These are phyloP conservation scores for Tolypocladium endophyticum DNA, from an alignment of 2,329 filamentous ascomycete genomes.

Conservation along the genomic window DNA sequence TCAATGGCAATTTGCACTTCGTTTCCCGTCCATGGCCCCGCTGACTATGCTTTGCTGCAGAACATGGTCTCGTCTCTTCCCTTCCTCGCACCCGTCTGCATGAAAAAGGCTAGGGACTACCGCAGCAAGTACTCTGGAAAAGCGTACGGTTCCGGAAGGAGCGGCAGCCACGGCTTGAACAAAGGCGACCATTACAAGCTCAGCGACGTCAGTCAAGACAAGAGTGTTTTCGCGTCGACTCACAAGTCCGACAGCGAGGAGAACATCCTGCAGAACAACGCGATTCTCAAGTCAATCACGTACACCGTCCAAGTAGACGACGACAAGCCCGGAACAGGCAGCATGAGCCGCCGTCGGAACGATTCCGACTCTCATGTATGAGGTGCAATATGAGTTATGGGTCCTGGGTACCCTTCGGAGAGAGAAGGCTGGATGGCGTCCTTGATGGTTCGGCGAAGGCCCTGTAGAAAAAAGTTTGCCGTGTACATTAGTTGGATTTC, in stretches of 20 bases:
- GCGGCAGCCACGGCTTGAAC: slow-evolving; percentile 13
- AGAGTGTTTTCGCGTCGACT: slow-evolving; percentile 15
- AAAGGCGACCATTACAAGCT: slow-evolving; percentile 25
- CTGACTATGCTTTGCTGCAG: slow-evolving; percentile 11
- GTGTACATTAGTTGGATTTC: background rate
- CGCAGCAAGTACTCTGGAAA: slow-evolving; percentile 24
- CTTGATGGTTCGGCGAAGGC: background rate
- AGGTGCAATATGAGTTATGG: background rate
- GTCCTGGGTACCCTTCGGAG: background rate
- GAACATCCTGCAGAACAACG: slow-evolving; percentile 23
- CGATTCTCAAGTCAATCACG: slow-evolving; percentile 30
- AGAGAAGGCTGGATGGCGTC: too few relatives aligned
- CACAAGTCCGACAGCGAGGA: slow-evolving; percentile 24
- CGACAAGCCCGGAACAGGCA: slow-evolving; percentile 1
- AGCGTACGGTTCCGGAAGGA: slow-evolving; percentile 14
- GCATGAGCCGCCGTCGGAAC: background rate
- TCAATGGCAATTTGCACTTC: background rate
- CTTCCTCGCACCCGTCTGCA: slow-evolving; percentile 31
- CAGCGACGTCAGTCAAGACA: slow-evolving; percentile 23
- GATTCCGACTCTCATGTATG: slow-evolving; percentile 3
- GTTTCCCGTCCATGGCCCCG: background rate
- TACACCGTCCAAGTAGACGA: slow-evolving; percentile 29
- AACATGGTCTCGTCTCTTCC: slow-evolving; percentile 36
- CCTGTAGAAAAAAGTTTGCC: background rate
- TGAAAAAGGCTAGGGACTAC: slow-evolving; percentile 31